Conservation (phyloP, 345 rosid genomes). For the Triadica sebifera region DNA sequence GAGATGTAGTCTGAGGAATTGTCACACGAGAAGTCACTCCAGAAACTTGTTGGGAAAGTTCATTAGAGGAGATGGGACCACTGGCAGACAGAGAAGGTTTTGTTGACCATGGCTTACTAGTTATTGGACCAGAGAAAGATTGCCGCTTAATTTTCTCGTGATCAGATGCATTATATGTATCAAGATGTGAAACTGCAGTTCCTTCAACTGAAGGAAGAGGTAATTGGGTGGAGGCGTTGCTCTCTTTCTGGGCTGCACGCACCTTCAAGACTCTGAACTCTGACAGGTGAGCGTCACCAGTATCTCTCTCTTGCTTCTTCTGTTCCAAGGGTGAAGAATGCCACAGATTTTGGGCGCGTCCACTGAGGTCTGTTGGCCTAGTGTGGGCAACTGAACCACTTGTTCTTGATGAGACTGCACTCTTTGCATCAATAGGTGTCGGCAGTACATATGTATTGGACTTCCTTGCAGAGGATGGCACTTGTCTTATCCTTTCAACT, state of each 20-base stretch:
- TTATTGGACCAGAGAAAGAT: conserved; percentile 77
- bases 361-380: conserved; percentile 41
- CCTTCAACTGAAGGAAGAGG: conserved; percentile 66
- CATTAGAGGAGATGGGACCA: conserved; percentile 43
- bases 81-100: conserved; percentile 49
- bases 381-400: conserved; percentile 35
- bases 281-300: conserved; percentile 28
- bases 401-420: conserved; percentile 42
- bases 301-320: conserved; percentile 49
- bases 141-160: conserved; percentile 49
- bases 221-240: conserved; percentile 40
- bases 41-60: conserved; percentile 44
- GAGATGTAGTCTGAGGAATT: conserved; percentile 55
- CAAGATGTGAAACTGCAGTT: conserved; percentile 43
- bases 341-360: conserved; percentile 47
- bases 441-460: conserved; percentile 73
- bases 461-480: conserved; percentile 45
- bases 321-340: conserved; percentile 92
- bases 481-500: conserved; percentile 55
- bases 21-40: conserved; percentile 45
- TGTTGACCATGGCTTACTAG: conserved; percentile 48
- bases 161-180: conserved; percentile 35
- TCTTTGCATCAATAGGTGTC: conserved; percentile 61
- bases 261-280: conserved; percentile 28
- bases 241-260: conserved; percentile 34